Percentiles rank a stretch among this genome's conserved stretches.
Conservation (phyloP, 805 yeast species). For the Lipomyces chichibuensis region DNA sequence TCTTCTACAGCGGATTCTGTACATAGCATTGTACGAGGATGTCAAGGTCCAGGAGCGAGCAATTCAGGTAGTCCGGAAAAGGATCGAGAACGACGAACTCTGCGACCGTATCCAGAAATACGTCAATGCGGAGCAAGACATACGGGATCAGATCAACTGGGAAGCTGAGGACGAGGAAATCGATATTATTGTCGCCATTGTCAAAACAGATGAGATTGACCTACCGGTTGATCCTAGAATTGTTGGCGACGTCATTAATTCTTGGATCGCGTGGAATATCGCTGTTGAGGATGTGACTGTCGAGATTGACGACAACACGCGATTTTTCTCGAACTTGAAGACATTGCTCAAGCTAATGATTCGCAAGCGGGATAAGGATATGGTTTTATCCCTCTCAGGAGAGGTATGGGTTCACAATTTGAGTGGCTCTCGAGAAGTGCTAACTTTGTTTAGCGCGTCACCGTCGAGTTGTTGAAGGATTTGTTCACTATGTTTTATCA, state of each 20-base stretch:
- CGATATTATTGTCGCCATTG: conserved; percentile 39
- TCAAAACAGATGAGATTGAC: conserved; percentile 34
- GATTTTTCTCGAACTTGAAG: conserved; percentile 46
- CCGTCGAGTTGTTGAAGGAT: conserved; percentile 74
- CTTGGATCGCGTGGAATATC: conserved; percentile 44
- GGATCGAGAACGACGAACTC: conserved; percentile 42
- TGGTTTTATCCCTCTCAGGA: conserved; percentile 52
- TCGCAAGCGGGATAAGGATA: conserved; percentile 73
- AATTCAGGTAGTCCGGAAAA: conserved; percentile 43
- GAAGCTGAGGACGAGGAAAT: conserved; percentile 41
- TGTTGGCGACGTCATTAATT: conserved; percentile 41
- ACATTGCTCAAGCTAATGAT: conserved; percentile 65
- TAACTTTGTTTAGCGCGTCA: conserved; percentile 78
- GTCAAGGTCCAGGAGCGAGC: conserved; percentile 63
- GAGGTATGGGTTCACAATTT: conserved; percentile 15
- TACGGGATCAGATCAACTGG: conserved; percentile 42
- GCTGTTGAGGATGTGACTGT: conserved; percentile 41
- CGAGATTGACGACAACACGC: conserved; percentile 27
- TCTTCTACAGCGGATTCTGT: conserved; percentile 71
- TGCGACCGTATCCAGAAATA: conserved; percentile 43
- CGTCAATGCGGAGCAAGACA: conserved; percentile 41
- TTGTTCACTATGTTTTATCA: conserved; percentile 72
- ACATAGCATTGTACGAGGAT: conserved; percentile 75
- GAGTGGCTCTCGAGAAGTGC: background rate
- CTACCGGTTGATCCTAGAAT: conserved; percentile 33